Evolutionary conservation across 768 basidiomycete genomes (phyloP).

Genomic region (Tulasnella sp.): DNA sequence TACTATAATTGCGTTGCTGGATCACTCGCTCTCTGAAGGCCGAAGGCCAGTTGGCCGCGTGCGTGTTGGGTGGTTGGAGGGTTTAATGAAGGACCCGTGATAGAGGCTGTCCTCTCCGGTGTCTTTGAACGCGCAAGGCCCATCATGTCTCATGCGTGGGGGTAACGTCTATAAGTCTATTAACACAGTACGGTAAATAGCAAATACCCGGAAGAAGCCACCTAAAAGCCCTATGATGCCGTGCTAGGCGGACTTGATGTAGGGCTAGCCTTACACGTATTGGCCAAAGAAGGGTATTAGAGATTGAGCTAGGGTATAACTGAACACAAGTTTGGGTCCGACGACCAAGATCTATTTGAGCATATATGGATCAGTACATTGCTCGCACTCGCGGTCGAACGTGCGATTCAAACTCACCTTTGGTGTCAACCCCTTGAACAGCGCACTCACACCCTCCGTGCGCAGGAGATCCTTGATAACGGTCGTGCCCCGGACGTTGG

Average conservation of each 20-base stretch:
- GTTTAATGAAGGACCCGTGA: background rate
- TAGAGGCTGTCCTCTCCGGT: background rate
- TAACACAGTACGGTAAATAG: background rate
- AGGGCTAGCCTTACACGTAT: slow-evolving; percentile 53
- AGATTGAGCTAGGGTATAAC: slow-evolving; percentile 93
- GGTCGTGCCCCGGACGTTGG: slow-evolving; percentile 70
- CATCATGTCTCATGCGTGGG: background rate
- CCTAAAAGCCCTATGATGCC: slow-evolving; percentile 7
- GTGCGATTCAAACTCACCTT: slow-evolving; percentile 55
- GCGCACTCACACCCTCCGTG: slow-evolving; percentile 76
- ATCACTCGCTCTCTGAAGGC: background rate
- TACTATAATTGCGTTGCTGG: background rate
- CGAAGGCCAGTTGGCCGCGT: background rate
- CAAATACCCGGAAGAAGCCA: background rate
- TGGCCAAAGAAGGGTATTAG: slow-evolving; percentile 89
- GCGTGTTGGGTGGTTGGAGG: background rate
- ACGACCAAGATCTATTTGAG: slow-evolving; percentile 78
- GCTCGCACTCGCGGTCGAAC: background rate
- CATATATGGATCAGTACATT: background rate
- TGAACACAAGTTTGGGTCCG: slow-evolving; percentile 96
- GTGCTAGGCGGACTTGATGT: background rate
- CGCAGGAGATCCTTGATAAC: slow-evolving; percentile 82
- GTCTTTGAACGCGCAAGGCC: slow-evolving; percentile 10
- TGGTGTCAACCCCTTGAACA: slow-evolving; percentile 97
- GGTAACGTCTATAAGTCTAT: slow-evolving; percentile 18